Base-by-base conservation (phyloP, 805 yeast genomes). In the Candida boidinii region DNA sequence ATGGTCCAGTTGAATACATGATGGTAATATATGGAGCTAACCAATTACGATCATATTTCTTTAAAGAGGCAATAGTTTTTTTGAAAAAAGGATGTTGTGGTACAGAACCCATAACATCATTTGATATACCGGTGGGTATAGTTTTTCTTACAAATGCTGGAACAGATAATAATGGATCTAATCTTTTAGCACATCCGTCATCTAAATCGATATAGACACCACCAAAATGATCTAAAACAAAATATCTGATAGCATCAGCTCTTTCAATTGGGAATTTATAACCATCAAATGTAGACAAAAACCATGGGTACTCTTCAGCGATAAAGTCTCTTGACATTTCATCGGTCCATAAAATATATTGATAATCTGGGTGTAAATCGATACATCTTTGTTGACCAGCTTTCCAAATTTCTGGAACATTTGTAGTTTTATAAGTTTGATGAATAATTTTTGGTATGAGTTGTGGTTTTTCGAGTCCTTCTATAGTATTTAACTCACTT, bases 1-100 rank as follows among this genome's bases (percentile, higher is more conserved):
- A 60, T 0, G 96, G 96, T 10, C 96, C 96, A 0, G 96, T 88
- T 10, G 94, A 78, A 49, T 75, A 81, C 95, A 88, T 85, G 54
- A 88, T 86, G 22, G 96, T 86, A 39, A 87, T 63, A 60, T 88
- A 88, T 11, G 96, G 95, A 13, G 85, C 76, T 23, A 81, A 58
- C 82, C 94, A 86, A 56, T 83, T 80, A 44, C 70, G 66, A 49
- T 85, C 76, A 50, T 73, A 79, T 32, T 58, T 64, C 39, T 75
- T 57, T 39, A 88, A 64, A 29, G 70, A 70, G 39, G 79, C 80
- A 39, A 85, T 69, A 13, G 70, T 81, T 49, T 77, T 78, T 30
- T 69, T 54, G 62, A 84, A 85, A 58, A 87, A 84, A 3, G 95
- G 95, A 56, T 88, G 96, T 30, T 68, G 64, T 22, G 94, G 95